Evolutionary conservation across 768 basidiomycete genomes (phyloP).

Genomic region (Gloeopeniophorella convolvens): DNA sequence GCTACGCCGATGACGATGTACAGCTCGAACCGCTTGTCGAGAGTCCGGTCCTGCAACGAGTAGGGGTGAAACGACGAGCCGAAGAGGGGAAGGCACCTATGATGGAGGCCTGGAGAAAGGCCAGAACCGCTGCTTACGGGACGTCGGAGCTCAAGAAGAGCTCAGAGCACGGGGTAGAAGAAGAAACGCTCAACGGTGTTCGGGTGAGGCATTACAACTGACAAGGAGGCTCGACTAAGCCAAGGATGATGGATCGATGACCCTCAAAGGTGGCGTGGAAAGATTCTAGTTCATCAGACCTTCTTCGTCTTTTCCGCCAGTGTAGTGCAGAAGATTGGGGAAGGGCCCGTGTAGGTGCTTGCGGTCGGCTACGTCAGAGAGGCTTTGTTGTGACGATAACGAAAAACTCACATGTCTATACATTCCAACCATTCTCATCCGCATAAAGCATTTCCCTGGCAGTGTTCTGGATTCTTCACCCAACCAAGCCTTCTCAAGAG

Average conservation of each 20-base stretch:
- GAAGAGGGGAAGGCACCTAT: constrained; percentile 25
- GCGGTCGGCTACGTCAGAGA: constrained; percentile 1
- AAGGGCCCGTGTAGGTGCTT: constrained; percentile 52
- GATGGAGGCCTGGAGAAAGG: constrained; percentile 27
- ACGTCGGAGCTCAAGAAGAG: constrained; percentile 26
- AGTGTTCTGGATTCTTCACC: constrained; percentile 41
- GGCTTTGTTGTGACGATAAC: background rate
- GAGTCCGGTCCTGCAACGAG: constrained; percentile 27
- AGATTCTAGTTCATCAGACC: background rate
- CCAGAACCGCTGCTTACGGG: constrained; percentile 28
- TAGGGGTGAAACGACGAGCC: constrained; percentile 23
- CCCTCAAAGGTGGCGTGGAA: background rate
- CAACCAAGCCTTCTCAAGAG: constrained; percentile 45
- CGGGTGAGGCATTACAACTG: constrained; percentile 29
- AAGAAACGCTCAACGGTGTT: constrained; percentile 26
- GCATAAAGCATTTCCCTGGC: constrained; percentile 50
- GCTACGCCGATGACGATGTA: constrained; percentile 28
- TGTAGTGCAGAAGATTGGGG: constrained; percentile 48
- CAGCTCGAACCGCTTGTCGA: constrained; percentile 24
- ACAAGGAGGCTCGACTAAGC: background rate
- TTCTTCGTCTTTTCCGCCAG: constrained; percentile 27
- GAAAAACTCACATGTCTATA: constrained; percentile 43
- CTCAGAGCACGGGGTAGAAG: constrained; percentile 25
- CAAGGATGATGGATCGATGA: background rate
- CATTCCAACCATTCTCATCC: constrained; percentile 52